phyloP scores from a whole-genome alignment of 129 eudicot species.

The Helianthus tuberosus region DNA sequence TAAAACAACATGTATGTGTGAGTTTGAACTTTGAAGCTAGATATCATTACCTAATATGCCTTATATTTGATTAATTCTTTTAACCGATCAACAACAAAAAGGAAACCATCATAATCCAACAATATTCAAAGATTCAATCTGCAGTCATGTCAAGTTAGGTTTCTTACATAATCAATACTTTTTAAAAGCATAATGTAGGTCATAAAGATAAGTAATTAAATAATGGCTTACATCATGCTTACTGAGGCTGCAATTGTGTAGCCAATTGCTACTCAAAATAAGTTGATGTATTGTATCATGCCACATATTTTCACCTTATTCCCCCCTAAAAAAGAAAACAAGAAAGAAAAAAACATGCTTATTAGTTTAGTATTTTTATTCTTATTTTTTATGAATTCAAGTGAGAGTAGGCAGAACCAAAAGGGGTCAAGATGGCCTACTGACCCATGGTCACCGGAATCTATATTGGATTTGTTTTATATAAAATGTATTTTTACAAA shows the following conservation, averaged over 20 bases:
- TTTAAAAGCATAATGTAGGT: not conserved
- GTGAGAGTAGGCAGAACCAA: not conserved
- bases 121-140: not conserved
- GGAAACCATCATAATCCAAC: conserved; percentile 6
- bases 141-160: not conserved
- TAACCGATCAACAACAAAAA: too few species aligned
- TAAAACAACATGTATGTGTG: too few species aligned
- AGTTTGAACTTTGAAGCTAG: too few species aligned
- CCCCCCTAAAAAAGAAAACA: conserved; percentile 46
- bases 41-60: too few species aligned
- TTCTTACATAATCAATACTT: not conserved
- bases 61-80: too few species aligned
- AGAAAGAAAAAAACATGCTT: not conserved
- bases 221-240: conserved; percentile 68
- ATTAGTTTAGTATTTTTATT: not conserved
- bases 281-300: conserved; percentile 49
- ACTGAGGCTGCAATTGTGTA: conserved; percentile 82
- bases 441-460: too few species aligned
- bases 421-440: too few species aligned
- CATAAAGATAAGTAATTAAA: not conserved
- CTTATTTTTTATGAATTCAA: not conserved
- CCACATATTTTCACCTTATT: conserved; percentile 63
- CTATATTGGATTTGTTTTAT: too few species aligned
- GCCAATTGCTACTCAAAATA: conserved; percentile 73
- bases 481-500: too few species aligned